Evolutionary conservation across 2,329 filamentous ascomycete species (phyloP), one percentile per base, ranked within the genome.

Genomic region (Colletotrichum navitas): DNA sequence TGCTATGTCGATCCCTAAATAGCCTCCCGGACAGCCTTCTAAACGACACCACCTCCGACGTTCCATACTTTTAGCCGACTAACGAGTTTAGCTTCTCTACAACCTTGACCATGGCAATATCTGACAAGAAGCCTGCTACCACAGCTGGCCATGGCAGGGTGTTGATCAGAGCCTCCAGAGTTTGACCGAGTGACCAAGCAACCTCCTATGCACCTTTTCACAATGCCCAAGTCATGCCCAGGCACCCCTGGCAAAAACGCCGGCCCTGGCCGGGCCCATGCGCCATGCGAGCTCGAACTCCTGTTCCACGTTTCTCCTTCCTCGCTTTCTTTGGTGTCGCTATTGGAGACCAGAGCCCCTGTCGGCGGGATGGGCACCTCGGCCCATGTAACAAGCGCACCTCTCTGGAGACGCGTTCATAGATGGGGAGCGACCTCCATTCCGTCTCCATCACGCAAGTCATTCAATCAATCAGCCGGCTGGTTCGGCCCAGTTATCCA

Each of bases 401-500:
- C 29, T 24, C 56, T 56, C 55, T n/a, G 54, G 67, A 61, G 43
- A 58, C 49, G 26, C 45, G 34, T 60, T 45, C 6, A 43, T 34
- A n/a, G 51, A 21, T 49, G 43, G 63, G 47, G 55, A 36, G 41
- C 24, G 24, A 11, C 47, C 21, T 34, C 55, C 34, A 32, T 54
- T 63, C 14, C 47, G 66, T 36, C 49, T 58, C 58, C 68, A 71
- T 71, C 56, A 67, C 61, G 51, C 34, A 58, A 45, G 36, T 56
- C n/a, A n/a, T 32, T 51, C 36, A 24, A 32, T 72, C 66, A 49
- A 18, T 72, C 61, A 65, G 39, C 49, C 39, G 69, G 66, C 47
- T 66, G 58, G 21, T 60, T 69, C 66, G 52, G 66, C 65, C 65
- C 60, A 69, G 60, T 43, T 29, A 60, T 24, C 60, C 54, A 61